Evolutionary conservation across 176 grass and related monocot genomes (phyloP).

Genomic region (Carex kokanica): DNA sequence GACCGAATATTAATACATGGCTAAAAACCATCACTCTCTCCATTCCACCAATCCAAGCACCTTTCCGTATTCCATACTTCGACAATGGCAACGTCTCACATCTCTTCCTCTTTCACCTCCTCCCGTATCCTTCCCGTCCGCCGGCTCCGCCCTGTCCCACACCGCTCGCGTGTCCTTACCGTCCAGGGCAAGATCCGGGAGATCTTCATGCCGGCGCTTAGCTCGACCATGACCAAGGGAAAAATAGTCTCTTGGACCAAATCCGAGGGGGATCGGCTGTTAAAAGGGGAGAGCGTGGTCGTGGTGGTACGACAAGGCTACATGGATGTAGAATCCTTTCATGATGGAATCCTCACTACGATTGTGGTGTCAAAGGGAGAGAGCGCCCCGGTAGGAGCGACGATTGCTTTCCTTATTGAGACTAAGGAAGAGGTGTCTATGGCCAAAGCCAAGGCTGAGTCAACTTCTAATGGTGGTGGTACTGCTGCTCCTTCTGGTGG

Average conservation of each 20-base stretch:
- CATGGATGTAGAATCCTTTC: constrained; percentile 97
- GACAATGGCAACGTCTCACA: constrained; percentile 38
- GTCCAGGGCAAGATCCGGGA: constrained; percentile 78
- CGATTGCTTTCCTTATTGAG: constrained; percentile 82
- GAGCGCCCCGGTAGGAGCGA: constrained; percentile 59
- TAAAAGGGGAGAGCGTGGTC: constrained; percentile 83
- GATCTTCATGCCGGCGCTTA: constrained; percentile 92
- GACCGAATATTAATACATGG: too few species aligned
- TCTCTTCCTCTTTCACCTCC: constrained; percentile 26
- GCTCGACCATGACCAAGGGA: constrained; percentile 81
- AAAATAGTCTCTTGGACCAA: constrained; percentile 83
- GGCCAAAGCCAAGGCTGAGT: constrained; percentile 51
- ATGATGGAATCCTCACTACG: constrained; percentile 74
- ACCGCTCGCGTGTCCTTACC: constrained; percentile 25
- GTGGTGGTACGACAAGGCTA: constrained; percentile 89
- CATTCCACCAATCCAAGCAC: constrained; percentile 13
- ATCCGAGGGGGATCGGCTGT: constrained; percentile 74
- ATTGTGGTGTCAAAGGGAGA: constrained; percentile 64
- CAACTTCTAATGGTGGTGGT: constrained; percentile 14
- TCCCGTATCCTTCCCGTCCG: background rate
- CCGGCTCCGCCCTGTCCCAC: background rate
- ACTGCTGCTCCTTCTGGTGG: constrained; percentile 9
- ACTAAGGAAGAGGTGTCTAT: constrained; percentile 75
- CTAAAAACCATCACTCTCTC: constrained; percentile 14
- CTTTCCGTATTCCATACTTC: background rate